Conservation (phyloP, 2,329 filamentous ascomycete genomes). For the Diaporthe amygdali region DNA sequence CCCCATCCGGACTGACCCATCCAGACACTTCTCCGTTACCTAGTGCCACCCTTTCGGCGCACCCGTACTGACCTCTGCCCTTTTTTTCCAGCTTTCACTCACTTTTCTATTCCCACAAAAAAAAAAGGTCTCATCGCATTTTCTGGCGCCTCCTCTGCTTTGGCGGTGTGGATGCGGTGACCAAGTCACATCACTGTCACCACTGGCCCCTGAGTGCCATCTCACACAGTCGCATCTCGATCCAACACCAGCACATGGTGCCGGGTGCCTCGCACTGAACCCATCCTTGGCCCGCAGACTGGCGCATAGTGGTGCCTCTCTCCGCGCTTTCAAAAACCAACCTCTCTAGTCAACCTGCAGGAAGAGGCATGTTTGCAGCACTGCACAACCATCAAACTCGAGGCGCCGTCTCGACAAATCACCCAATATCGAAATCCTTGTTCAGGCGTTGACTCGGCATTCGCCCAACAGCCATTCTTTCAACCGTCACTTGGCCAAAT, state of each 20-base stretch:
- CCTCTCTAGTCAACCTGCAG: neutral
- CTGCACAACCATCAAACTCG: neutral
- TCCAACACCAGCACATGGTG: neutral
- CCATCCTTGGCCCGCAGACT: neutral
- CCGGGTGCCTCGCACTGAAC: neutral
- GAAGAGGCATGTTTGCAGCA: conserved; percentile 24
- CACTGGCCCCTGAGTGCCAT: conserved; percentile 4
- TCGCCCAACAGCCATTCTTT: neutral
- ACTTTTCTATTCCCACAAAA: neutral
- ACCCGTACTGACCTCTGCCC: conserved; percentile 11
- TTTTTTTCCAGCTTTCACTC: neutral
- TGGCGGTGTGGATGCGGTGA: conserved; percentile 23
- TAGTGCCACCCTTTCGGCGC: conserved; percentile 13
- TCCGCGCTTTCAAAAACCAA: neutral
- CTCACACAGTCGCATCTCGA: neutral
- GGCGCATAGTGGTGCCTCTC: neutral
- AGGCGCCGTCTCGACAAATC: conserved; percentile 9
- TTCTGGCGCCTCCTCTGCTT: conserved; percentile 3
- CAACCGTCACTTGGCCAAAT: neutral
- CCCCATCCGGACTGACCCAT: conserved; percentile 17
- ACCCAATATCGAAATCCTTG: neutral
- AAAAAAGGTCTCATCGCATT: neutral
- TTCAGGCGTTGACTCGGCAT: neutral
- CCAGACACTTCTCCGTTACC: conserved; percentile 4
- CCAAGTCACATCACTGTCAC: conserved; percentile 19